These are phyloP conservation scores for Penicillium sp. DNA, from an alignment of 2,329 filamentous ascomycete species.

Conservation along the genomic window DNA sequence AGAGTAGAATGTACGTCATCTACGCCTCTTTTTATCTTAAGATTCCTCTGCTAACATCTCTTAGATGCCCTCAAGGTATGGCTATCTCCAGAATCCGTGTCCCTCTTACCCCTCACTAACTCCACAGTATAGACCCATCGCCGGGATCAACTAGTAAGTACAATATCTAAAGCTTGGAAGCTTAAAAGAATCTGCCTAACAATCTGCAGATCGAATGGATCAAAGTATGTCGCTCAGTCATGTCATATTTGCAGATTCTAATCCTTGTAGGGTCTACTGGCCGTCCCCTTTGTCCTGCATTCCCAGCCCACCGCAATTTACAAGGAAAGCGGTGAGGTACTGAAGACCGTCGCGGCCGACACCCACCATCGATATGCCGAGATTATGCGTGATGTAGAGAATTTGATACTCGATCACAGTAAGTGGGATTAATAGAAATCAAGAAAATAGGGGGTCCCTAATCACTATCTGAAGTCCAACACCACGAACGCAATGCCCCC, in stretches of 20 bases:
- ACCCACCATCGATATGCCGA: constrained; percentile 88
- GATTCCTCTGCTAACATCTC: background rate
- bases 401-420: constrained; percentile 91
- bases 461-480: constrained; percentile 55
- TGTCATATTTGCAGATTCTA: constrained; percentile 12
- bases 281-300: constrained; percentile 93
- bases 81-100: constrained; percentile 3
- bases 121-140: constrained; percentile 69
- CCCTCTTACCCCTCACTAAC: constrained; percentile 10
- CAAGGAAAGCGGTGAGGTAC: constrained; percentile 61
- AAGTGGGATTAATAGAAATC: constrained; percentile 13
- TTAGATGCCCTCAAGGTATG: constrained; percentile 64
- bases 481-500: constrained; percentile 66
- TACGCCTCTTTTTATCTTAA: background rate
- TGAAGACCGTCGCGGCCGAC: constrained; percentile 71
- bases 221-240: constrained; percentile 55
- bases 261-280: constrained; percentile 63
- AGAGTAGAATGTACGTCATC: constrained; percentile 66
- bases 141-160: constrained; percentile 75
- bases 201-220: constrained; percentile 74
- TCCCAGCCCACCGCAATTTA: constrained; percentile 90
- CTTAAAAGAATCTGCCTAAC: background rate
- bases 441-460: background rate
- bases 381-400: constrained; percentile 91
- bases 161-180: background rate